A percentile compares a stretch with the other conserved stretches of the same genome.
These are phyloP conservation scores for Penicillium herquei DNA, from an alignment of 495 filamentous ascomycete species.

Conservation along the genomic window DNA sequence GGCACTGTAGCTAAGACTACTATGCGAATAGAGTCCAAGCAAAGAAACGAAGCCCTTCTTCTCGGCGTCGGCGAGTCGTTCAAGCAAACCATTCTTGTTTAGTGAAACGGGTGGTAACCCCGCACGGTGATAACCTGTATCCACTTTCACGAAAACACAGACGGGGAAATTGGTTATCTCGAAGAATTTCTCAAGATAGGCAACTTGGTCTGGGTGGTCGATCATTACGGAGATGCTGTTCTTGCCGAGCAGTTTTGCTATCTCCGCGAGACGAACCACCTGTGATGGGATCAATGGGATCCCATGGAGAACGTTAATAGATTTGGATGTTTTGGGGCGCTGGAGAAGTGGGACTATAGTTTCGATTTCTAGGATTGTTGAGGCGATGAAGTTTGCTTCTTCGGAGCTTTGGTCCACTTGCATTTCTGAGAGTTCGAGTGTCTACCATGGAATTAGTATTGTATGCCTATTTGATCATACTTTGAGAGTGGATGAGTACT, in stretches of 20 bases:
- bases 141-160: constrained; percentile 71
- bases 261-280: constrained; percentile 52
- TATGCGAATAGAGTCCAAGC: constrained; percentile 75
- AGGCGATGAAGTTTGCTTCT: constrained; percentile 68
- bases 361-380: constrained; percentile 76
- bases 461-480: neutral
- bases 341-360: constrained; percentile 59
- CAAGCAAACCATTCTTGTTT: constrained; percentile 50
- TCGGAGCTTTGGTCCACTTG: constrained; percentile 61
- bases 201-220: constrained; percentile 66
- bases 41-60: constrained; percentile 40
- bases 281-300: constrained; percentile 68
- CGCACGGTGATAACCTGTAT: constrained; percentile 74
- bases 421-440: constrained; percentile 66
- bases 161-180: constrained; percentile 40
- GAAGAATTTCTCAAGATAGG: constrained; percentile 38
- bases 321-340: constrained; percentile 51
- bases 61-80: constrained; percentile 43
- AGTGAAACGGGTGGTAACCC: constrained; percentile 57
- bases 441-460: constrained; percentile 43
- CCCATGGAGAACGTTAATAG: constrained; percentile 72
- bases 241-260: constrained; percentile 50
- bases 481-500: neutral
- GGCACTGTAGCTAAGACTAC: constrained; percentile 67
- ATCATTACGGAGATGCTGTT: constrained; percentile 63